These are phyloP conservation scores for Pseudozyma thailandica DNA, from an alignment of 1,284 basidiomycete species.

Conservation along the genomic window DNA sequence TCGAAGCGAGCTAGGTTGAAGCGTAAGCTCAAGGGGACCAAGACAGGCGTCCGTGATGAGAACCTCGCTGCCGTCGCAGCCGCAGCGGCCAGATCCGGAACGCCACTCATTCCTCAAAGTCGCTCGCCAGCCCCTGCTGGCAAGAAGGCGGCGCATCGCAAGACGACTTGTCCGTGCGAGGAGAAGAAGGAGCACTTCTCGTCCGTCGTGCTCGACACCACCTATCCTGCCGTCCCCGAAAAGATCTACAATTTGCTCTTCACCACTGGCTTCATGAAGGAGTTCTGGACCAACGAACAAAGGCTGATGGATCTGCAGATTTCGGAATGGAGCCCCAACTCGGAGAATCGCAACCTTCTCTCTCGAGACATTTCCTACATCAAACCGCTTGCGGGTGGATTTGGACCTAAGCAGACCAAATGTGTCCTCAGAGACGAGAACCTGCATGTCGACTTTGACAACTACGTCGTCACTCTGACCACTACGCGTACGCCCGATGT, in stretches of 20 bases:
- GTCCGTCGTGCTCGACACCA: conserved; percentile 80
- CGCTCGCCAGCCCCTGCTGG: conserved; percentile 31
- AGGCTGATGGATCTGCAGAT: conserved; percentile 74
- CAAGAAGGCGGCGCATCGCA: conserved; percentile 65
- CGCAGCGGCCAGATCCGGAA: conserved; percentile 35
- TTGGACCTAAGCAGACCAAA: conserved; percentile 94
- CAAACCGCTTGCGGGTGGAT: conserved; percentile 85
- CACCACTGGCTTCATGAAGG: conserved; percentile 92
- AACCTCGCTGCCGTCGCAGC: conserved; percentile 44
- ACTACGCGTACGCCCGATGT: conserved; percentile 95
- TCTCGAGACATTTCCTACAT: conserved; percentile 92
- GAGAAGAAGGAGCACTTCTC: conserved; percentile 78
- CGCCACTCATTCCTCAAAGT: conserved; percentile 39
- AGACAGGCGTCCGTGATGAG: conserved; percentile 47
- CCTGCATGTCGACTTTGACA: conserved; percentile 82
- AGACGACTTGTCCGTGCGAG: conserved; percentile 81
- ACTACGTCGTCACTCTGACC: conserved; percentile 83
- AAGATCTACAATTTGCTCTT: conserved; percentile 97
- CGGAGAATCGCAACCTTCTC: conserved; percentile 76
- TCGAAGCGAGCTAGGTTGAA: conserved; percentile 58
- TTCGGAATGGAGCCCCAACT: conserved; percentile 64
- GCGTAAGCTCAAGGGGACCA: conserved; percentile 52
- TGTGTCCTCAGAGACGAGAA: conserved; percentile 91
- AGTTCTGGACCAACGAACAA: conserved; percentile 88
- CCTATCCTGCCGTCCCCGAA: conserved; percentile 88